phyloP scores from a whole-genome alignment of 1,284 basidiomycete species.

The Boletellus deceptivus region DNA sequence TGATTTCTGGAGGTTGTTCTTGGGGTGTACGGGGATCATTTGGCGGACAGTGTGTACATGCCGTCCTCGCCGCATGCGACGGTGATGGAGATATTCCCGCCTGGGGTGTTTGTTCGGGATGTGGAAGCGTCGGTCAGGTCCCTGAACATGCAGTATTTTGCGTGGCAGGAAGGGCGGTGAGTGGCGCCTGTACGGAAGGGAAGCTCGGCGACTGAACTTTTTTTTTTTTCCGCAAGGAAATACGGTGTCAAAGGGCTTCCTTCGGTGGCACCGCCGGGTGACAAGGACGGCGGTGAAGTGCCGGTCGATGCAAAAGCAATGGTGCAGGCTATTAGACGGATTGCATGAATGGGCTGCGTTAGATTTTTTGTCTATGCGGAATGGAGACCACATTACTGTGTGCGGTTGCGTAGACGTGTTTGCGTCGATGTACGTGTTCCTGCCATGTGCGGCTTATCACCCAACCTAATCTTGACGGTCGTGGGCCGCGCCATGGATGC shows the following conservation, averaged over 20 bases:
- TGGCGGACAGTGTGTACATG: constrained; percentile 75
- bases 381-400: too few relatives aligned
- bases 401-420: too few relatives aligned
- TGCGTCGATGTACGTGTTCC: too few relatives aligned
- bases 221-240: constrained; percentile 9
- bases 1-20: constrained; percentile 55
- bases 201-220: background rate
- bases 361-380: too few relatives aligned
- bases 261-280: constrained; percentile 40
- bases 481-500: too few relatives aligned
- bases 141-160: constrained; percentile 69
- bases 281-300: constrained; percentile 44
- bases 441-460: too few relatives aligned
- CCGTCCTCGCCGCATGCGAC: constrained; percentile 54
- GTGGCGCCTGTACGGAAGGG: constrained; percentile 12
- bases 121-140: constrained; percentile 61
- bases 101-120: constrained; percentile 69
- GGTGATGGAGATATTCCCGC: constrained; percentile 79
- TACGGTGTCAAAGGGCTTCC: constrained; percentile 29
- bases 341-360: constrained; percentile 5
- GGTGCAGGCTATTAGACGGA: constrained; percentile 37
- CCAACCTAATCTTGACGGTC: too few relatives aligned
- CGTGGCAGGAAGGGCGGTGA: constrained; percentile 67
- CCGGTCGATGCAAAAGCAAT: constrained; percentile 51
- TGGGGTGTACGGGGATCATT: constrained; percentile 69